Evolutionary conservation across 371 early-diverging fungal species (phyloP), one percentile per base, ranked within the genome.

Genomic region (Funneliformis caledonium): DNA sequence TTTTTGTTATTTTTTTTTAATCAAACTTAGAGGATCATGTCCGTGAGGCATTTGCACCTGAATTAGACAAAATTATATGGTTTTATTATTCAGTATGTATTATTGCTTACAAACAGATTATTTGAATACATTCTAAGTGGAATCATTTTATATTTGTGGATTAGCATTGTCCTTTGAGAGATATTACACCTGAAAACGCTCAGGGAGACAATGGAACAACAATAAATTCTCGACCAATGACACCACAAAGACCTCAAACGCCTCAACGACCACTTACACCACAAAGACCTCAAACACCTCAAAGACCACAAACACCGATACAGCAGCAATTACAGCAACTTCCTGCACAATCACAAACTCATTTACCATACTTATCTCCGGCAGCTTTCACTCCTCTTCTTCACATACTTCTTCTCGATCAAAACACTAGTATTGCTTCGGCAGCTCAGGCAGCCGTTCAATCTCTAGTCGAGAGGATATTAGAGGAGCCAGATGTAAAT

Each of bases 41-140:
- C 16, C 80, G 86, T 75, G 90, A 90, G 76, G 86, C 88, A 45
- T 86, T 90, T 84, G 87, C 87, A 7, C 83, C 85, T 47, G 88
- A 88, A 80, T 77, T 88, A 12, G 88, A 90, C 64, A 87, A 87
- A 72, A 85, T 86, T 16, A 85, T 90, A 31, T 81, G 88, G 78
- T 90, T 85, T 79, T 90, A 86, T 81, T 88, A 90, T 70, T 83
- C 85, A 81, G 88, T 88, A 84, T 60, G 74, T 73, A 64, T 16
- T 26, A 48, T 72, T 42, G 7, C 72, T 26, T 56, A 48, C 45
- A 68, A 14, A 19, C 14, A 16, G 19, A 43, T 3, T 11, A 42
- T 73, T n/a, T 52, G 56, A 19, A 52, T 52, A 7, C 19, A 47
- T 70, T 26, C 22, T 70, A 33, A 47, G 10, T 42, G 10, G 31